Evolutionary conservation across 495 filamentous ascomycete species (phyloP).

Genomic region (Aspergillus saccharolyticus): DNA sequence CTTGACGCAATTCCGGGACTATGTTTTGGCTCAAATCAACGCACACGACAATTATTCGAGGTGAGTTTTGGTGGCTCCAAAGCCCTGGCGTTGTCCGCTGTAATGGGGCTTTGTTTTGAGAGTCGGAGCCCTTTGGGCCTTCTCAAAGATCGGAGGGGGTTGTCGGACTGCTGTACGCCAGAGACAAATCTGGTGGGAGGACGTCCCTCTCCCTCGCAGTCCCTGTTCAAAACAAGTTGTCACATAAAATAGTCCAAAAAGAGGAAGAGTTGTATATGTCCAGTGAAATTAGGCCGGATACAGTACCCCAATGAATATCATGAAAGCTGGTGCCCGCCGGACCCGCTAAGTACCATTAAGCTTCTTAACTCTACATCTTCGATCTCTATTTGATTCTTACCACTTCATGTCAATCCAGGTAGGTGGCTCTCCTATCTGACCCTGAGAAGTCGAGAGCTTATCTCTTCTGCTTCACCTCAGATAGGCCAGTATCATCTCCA

Average conservation of each 20-base stretch:
- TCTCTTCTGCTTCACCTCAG: no score
- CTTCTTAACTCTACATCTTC: no score
- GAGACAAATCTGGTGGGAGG: conserved; percentile 1
- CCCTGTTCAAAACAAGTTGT: conserved; percentile 3
- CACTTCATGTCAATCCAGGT: background rate
- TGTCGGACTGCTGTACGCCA: background rate
- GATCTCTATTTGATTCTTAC: no score
- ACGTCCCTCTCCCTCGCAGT: background rate
- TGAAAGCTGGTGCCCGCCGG: background rate
- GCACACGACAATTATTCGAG: conserved; percentile 7
- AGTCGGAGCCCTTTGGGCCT: background rate
- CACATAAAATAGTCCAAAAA: conserved; percentile 3
- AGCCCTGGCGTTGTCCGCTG: conserved; percentile 1
- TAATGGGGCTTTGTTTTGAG: background rate
- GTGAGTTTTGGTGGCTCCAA: conserved; percentile 7
- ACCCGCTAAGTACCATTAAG: no score
- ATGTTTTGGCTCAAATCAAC: conserved; percentile 10
- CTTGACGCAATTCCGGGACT: conserved; percentile 11
- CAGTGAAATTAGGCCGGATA: background rate
- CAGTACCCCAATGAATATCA: background rate
- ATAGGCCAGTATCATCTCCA: no score
- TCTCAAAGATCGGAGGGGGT: background rate
- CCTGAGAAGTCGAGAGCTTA: no score
- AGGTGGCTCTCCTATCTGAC: background rate
- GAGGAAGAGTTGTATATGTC: conserved; percentile 1